These are phyloP conservation scores for Amborella trichopoda DNA, from an alignment of 164 flowering plant species.

Conservation along the genomic window DNA sequence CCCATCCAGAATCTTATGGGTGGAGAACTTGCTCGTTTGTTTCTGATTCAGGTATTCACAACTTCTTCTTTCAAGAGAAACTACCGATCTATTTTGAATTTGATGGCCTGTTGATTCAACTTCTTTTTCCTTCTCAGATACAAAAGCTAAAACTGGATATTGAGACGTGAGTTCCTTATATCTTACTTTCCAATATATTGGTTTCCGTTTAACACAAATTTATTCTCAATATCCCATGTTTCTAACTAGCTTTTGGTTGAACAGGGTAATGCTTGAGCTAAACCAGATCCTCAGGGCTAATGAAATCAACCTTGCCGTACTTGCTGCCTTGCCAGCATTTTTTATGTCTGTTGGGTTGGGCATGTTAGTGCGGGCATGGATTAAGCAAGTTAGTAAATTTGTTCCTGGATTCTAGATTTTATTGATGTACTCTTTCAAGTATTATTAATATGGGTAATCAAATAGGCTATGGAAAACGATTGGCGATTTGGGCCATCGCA, in stretches of 20 bases:
- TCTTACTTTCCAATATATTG: no score
- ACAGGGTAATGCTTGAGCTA: constrained; percentile 97
- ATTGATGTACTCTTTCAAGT: no score
- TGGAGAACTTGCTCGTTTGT: constrained; percentile 89
- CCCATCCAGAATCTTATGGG: constrained; percentile 76
- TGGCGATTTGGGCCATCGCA: no score
- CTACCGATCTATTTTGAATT: not conserved
- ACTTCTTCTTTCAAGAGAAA: not conserved
- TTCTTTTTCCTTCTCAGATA: constrained; percentile 40
- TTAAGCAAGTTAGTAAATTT: constrained; percentile 47
- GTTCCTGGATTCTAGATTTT: no score
- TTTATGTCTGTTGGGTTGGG: constrained; percentile 50
- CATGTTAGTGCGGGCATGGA: constrained; percentile 67
- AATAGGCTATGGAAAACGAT: no score
- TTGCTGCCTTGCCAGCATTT: constrained; percentile 97
- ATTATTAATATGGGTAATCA: no score
- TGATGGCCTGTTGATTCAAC: not conserved
- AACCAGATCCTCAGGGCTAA: constrained; percentile 92
- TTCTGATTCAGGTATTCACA: constrained; percentile 75
- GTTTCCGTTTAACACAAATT: no score
- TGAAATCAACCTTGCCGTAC: constrained; percentile 93
- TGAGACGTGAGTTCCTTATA: constrained; percentile 88
- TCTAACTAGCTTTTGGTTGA: constrained; percentile 8
- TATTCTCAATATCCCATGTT: no score
- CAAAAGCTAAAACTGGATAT: constrained; percentile 95